Base-by-base conservation (phyloP, 495 filamentous ascomycete species). In the Penicillium lividum region DNA sequence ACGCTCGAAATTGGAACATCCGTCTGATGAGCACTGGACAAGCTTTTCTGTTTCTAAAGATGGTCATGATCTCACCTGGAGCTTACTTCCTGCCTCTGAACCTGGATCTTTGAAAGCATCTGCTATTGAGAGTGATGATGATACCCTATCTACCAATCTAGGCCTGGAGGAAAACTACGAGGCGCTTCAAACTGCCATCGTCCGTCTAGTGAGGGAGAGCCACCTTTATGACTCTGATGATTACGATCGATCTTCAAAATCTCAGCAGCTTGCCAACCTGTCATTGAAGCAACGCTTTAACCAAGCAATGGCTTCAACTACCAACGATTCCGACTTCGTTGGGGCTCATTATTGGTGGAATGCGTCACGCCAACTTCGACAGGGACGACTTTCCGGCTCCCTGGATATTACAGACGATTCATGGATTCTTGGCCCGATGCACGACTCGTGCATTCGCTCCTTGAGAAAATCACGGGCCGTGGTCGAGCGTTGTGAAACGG, bases 161-260 rank as follows among this genome's bases (percentile, higher is more conserved):
- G 89, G 90, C 29, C 73, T 91, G 6, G 87, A 90, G 65, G 89
- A 89, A 60, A 89, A 92, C 61, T 90, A 94, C 61, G 89, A 94
- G 70, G 86, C 90, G 53, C 74, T 96, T 7, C 88, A 93, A 54
- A 86, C 90, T 34, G 89, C 90, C 6, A 89, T 96, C 47, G 74
- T 90, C 46, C 92, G 90, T 65, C 79, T 96, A 3, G 87, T 94
- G 16, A 83, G 89, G 59, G 90, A 94, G 42, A 90, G 86, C 57
- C 89, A 92, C 60, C 86, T 89, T 22, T 61, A 61, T 54, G 63
- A 74, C 40, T 57, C 56, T 9, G 60, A 59, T 29, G 66, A 68
- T 18, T 60, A 61, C 22, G 61, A 57, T 57, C 16, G 25, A 29
- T 9, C 50, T 33, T 34, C 57, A 11, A 18, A 11, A 48, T 45